phyloP scores from a whole-genome alignment of 1,139 yeast species.

The Yamadazyma sp. region DNA sequence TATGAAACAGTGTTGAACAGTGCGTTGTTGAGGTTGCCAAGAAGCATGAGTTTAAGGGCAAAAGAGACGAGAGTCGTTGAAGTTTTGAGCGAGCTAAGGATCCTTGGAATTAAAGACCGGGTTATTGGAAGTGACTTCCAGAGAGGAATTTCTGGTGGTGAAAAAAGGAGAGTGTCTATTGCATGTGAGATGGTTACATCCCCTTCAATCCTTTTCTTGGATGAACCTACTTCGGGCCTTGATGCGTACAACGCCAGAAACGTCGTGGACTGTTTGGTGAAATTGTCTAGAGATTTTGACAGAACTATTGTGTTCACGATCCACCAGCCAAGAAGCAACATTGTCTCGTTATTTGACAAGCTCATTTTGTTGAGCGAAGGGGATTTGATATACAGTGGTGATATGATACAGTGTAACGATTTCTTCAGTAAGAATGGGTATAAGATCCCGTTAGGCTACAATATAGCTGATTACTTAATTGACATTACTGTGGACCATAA shows the following conservation, averaged over 20 bases:
- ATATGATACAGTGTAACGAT: constrained; percentile 65
- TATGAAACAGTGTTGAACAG: constrained; percentile 92
- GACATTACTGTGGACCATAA: constrained; percentile 78
- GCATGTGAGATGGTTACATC: constrained; percentile 89
- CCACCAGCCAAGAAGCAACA: constrained; percentile 97
- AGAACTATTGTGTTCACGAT: constrained; percentile 90
- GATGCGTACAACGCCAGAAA: constrained; percentile 93
- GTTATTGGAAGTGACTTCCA: constrained; percentile 86
- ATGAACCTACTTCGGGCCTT: constrained; percentile 93
- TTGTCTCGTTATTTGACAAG: constrained; percentile 86
- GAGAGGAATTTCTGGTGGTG: constrained; percentile 95
- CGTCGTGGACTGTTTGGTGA: constrained; percentile 81
- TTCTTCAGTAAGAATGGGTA: constrained; percentile 78
- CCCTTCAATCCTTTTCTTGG: constrained; percentile 76
- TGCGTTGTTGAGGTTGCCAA: constrained; percentile 84
- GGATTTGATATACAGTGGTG: constrained; percentile 83
- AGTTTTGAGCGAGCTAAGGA: constrained; percentile 82
- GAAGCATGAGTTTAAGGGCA: constrained; percentile 67
- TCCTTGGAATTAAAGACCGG: constrained; percentile 77
- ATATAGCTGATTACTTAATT: constrained; percentile 88
- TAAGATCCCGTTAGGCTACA: constrained; percentile 84
- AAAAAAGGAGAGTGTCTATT: constrained; percentile 82
- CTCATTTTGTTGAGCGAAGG: constrained; percentile 82
- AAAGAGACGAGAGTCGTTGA: constrained; percentile 81
- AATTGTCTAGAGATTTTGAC: constrained; percentile 74